Base-by-base conservation (phyloP, 192 early-diverging fungal genomes). In the Gorgonomyces haynaldii region DNA sequence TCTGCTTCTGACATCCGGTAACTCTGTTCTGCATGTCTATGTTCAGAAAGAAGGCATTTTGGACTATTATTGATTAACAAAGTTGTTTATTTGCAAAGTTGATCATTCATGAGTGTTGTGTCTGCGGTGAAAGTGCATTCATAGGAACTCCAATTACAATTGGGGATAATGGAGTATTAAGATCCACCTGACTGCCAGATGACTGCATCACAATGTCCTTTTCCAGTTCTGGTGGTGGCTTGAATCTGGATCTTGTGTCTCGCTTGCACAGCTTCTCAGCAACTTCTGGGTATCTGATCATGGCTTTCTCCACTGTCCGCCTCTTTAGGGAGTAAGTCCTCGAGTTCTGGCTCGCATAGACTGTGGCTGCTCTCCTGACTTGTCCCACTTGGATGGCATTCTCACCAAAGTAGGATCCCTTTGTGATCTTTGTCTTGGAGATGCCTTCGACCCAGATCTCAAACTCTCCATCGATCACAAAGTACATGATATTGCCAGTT, bases 401-500 rank as follows among this genome's bases (percentile, higher is more conserved):
- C 49, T 77, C 68, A 22, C 56, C 56, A 58, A 69, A 69, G 46
- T 65, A 69, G 7, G 54, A 45, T 0, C 67, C 67, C 30, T 58
- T 47, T 28, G 34, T n/a, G 1, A 72, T 32, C 4, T 50, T 56
- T 38, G 57, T 66, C 17, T 62, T 54, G 26, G 34, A 27, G 4
- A 58, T 61, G 4, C 57, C 54, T 25, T 60, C 58, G 2, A 74
- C 61, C 13, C 65, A 55, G 35, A 71, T 57, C 10, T 63, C 61
- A 1, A 74, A 62, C n/a, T 35, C 35, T 1, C 72, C 72, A 37
- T 39, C 50, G 10, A 65, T 35, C 26, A 74, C 69, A 50, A 74
- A 74, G 45, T 62, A 74, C 72, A 74, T 74, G 17, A 61, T 56
- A 47, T 70, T 64, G 37, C 72, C 72, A 40, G 66, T 61, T 50